Evolutionary conservation across 1,284 basidiomycete species (phyloP).

Genomic region (Apiotrichum akiyoshidainum): DNA sequence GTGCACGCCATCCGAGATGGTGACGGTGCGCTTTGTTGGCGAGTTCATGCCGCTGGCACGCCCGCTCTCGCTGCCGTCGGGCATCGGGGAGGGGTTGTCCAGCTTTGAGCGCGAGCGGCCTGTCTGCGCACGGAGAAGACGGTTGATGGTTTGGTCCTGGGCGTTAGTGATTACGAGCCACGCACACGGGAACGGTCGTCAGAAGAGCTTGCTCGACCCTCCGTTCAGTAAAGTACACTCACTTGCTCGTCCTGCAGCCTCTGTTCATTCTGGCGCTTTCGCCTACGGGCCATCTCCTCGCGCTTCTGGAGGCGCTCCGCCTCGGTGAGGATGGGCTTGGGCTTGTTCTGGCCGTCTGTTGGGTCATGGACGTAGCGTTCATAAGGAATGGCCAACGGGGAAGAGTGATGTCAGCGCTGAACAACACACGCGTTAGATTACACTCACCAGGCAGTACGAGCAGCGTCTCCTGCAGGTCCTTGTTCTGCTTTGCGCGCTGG

Average conservation of each 20-base stretch:
- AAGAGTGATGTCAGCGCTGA: neutral
- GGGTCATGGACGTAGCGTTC: neutral
- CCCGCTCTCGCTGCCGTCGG: slow-evolving; percentile 15
- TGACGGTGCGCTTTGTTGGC: slow-evolving; percentile 7
- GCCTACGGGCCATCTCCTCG: slow-evolving; percentile 79
- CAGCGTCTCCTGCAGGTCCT: slow-evolving; percentile 28
- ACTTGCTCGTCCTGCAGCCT: slow-evolving; percentile 90
- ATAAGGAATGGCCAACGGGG: neutral
- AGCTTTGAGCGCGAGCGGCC: slow-evolving; percentile 63
- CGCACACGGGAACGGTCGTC: neutral
- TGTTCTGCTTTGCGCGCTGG: slow-evolving; percentile 32
- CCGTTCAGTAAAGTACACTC: slow-evolving; percentile 17
- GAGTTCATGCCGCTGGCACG: slow-evolving; percentile 8
- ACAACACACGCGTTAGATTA: neutral
- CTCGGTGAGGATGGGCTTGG: slow-evolving; percentile 67
- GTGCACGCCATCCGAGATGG: slow-evolving; percentile 13
- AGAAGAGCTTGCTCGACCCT: neutral
- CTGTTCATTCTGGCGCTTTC: slow-evolving; percentile 81
- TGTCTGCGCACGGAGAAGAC: slow-evolving; percentile 80
- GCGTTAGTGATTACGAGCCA: neutral
- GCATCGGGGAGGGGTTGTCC: slow-evolving; percentile 55
- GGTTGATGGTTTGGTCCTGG: slow-evolving; percentile 76
- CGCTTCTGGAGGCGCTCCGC: slow-evolving; percentile 73
- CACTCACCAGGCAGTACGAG: slow-evolving; percentile 32
- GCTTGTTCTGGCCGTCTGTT: slow-evolving; percentile 59